phyloP scores from a whole-genome alignment of 139 green algal species.

The Volvox reticuliferus region DNA sequence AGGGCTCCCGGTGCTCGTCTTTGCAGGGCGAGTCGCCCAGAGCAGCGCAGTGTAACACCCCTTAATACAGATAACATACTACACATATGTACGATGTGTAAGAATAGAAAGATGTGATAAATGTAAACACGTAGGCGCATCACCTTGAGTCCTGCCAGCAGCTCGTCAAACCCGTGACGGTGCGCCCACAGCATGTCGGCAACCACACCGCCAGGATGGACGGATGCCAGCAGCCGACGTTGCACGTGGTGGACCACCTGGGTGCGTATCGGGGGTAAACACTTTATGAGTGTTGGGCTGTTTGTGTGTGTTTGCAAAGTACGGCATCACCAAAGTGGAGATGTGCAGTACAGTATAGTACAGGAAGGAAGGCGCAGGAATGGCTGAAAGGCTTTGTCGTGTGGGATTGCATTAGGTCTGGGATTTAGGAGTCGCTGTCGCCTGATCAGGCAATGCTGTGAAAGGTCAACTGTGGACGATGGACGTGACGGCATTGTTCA shows the following conservation, averaged over 20 bases:
- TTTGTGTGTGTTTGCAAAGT: neutral
- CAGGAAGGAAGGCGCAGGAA: neutral
- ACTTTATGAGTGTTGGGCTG: neutral
- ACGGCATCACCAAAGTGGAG: neutral
- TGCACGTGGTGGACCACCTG: constrained; percentile 19
- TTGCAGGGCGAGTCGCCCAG: too few relatives aligned
- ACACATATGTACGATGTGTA: too few relatives aligned
- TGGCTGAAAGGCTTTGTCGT: neutral
- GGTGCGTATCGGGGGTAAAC: neutral
- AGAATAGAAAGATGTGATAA: too few relatives aligned
- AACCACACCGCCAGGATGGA: neutral
- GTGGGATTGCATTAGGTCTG: neutral
- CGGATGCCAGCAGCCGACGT: constrained; percentile 14
- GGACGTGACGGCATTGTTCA: too few relatives aligned
- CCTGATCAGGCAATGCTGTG: too few relatives aligned
- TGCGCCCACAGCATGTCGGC: constrained; percentile 41
- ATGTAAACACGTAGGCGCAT: too few relatives aligned
- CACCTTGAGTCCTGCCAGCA: constrained; percentile 22
- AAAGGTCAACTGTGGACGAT: too few relatives aligned
- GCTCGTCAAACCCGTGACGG: neutral
- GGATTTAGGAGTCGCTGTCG: neutral
- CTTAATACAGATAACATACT: too few relatives aligned
- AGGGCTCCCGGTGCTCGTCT: too few relatives aligned
- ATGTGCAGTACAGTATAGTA: neutral
- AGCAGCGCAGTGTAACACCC: too few relatives aligned